phyloP scores from a whole-genome alignment of 768 basidiomycete genomes.

The Pleurotus cornucopiae region DNA sequence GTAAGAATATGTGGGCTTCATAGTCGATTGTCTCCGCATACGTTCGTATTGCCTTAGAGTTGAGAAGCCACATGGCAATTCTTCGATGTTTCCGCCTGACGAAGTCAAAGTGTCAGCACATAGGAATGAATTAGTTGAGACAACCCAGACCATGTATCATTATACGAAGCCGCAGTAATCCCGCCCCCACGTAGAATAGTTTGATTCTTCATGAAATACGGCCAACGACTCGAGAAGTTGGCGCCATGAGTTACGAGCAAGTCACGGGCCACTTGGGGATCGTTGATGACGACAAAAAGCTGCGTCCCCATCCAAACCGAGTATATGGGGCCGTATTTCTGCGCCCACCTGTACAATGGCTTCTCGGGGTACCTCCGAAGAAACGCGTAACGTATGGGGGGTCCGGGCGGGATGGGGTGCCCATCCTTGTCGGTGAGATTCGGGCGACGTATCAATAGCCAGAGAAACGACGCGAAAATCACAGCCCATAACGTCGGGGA shows the following conservation, averaged over 20 bases:
- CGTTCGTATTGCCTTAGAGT: slow-evolving; percentile 13
- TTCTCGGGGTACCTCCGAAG: slow-evolving; percentile 17
- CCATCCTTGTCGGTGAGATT: slow-evolving; percentile 4
- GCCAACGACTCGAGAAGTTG: slow-evolving; percentile 20
- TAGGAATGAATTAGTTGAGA: background rate
- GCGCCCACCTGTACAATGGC: slow-evolving; percentile 18
- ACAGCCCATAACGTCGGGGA: background rate
- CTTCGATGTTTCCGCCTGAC: slow-evolving; percentile 21
- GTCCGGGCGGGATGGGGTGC: slow-evolving; percentile 16
- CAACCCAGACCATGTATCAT: slow-evolving; percentile 19
- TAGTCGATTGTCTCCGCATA: slow-evolving; percentile 14
- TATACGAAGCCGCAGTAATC: slow-evolving; percentile 20
- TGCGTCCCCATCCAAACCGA: slow-evolving; percentile 23
- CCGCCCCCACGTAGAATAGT: slow-evolving; percentile 19
- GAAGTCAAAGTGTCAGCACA: background rate
- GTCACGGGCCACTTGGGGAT: slow-evolving; percentile 19
- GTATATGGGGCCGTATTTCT: slow-evolving; percentile 16
- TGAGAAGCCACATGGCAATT: slow-evolving; percentile 18
- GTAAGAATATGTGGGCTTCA: slow-evolving; percentile 16
- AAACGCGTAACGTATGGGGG: slow-evolving; percentile 18
- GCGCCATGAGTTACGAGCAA: slow-evolving; percentile 20
- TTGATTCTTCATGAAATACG: slow-evolving; percentile 21
- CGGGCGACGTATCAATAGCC: background rate
- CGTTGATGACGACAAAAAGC: slow-evolving; percentile 21
- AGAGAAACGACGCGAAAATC: background rate